Evolutionary conservation across 352 stramenopile species (phyloP).

Genomic region (Globisporangium acanthophoron): DNA sequence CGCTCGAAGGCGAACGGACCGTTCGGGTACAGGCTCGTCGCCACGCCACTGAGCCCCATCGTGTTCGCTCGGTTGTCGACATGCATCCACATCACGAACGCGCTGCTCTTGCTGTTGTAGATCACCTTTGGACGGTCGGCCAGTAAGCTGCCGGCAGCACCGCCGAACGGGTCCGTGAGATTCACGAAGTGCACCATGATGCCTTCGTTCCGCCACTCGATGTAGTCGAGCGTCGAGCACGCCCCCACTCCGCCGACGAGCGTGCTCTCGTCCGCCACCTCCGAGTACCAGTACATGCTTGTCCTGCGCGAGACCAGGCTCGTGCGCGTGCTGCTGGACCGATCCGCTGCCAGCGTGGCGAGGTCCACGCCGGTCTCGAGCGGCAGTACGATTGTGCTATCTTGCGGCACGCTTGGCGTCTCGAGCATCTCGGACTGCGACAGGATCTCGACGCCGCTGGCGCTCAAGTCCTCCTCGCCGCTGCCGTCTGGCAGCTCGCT

Average conservation of each 20-base stretch:
- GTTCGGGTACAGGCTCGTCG: slow-evolving; percentile 84
- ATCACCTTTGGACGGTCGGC: slow-evolving; percentile 90
- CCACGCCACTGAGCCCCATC: slow-evolving; percentile 89
- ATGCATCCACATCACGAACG: slow-evolving; percentile 97
- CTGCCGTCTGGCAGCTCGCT: slow-evolving; percentile 34
- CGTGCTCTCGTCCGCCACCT: slow-evolving; percentile 36
- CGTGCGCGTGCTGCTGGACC: slow-evolving; percentile 3
- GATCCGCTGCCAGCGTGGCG: slow-evolving; percentile 17
- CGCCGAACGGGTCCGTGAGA: slow-evolving; percentile 87
- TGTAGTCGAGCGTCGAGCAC: slow-evolving; percentile 91
- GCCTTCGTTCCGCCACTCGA: slow-evolving; percentile 93
- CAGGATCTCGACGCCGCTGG: slow-evolving; percentile 34
- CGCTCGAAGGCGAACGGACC: slow-evolving; percentile 90
- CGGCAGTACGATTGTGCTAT: slow-evolving; percentile 44
- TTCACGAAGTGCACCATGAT: slow-evolving; percentile 93
- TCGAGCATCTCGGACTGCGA: slow-evolving; percentile 47
- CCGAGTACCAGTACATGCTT: slow-evolving; percentile 76
- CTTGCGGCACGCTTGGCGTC: slow-evolving; percentile 38
- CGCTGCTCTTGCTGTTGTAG: slow-evolving; percentile 77
- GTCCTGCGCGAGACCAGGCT: slow-evolving; percentile 12
- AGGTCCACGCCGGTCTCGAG: slow-evolving; percentile 53
- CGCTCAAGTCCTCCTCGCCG: slow-evolving; percentile 26
- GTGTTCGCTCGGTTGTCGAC: slow-evolving; percentile 86
- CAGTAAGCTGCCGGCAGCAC: slow-evolving; percentile 25
- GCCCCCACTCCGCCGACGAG: slow-evolving; percentile 80